Evolutionary conservation across 306 rosid genomes (phyloP), one percentile per base, ranked within the genome.

Genomic region (Morella rubra): DNA sequence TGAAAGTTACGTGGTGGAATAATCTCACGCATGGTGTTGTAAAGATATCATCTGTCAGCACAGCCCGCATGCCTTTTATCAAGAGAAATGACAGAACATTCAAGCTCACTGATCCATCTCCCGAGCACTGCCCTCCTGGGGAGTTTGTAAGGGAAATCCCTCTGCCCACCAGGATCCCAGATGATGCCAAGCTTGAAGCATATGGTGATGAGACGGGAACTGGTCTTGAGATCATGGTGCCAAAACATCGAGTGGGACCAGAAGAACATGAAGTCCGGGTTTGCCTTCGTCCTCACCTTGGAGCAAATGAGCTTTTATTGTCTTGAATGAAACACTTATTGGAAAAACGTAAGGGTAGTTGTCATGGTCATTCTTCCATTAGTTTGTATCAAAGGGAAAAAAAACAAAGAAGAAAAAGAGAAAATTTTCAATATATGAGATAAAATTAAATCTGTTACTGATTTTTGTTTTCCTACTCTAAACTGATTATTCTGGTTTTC

Each of bases 41-140:
- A 12, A 83, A 83, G 71, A 72, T 83, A 71, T 79, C 86, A 6
- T 75, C 77, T 2, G 61, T 75, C 58, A 83, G 84, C 73, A 72
- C 81, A 5, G 78, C 81, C 7, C 76, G 86, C 46, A 79, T 75
- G 76, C 86, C 84, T 4, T 79, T 75, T 8, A 60, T 76, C 50
- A 83, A 79, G 69, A 76, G 84, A 72, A 72, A 72, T 24, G 86
- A 79, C 45, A 65, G 86, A 37, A 83, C 86, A 12, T 83, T 79
- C 72, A 83, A 83, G 81, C 81, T 83, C 22, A 83, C 84, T 2
- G 86, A 83, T 49, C 84, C 84, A 47, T 79, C 72, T 11, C 81
- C 86, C 5, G 86, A 83, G 44, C 86, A 83, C 53, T 83, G 86
- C 19, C 86, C 86, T 19, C 81, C 84, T 2, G 84, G 84, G n/a